phyloP scores from a whole-genome alignment of 495 filamentous ascomycete species.

The Xylaria grammica region DNA sequence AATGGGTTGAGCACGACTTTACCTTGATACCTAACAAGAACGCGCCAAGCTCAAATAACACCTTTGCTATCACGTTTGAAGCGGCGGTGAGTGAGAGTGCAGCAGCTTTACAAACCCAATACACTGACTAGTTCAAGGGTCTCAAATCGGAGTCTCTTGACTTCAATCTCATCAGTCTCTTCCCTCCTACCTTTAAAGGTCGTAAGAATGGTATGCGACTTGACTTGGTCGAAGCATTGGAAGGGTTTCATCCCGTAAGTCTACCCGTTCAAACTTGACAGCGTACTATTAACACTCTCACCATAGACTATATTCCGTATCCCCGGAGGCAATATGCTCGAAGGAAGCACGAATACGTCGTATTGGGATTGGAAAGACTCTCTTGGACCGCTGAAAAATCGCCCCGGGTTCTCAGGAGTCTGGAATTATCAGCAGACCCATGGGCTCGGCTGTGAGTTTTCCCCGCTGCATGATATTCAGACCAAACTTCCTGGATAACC shows the following conservation, averaged over 20 bases:
- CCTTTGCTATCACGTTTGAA: conserved; percentile 66
- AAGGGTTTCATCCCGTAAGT: conserved; percentile 54
- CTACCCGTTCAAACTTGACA: not conserved
- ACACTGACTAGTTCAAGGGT: conserved; percentile 31
- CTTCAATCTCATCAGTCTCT: conserved; percentile 69
- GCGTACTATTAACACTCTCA: conserved; percentile 6
- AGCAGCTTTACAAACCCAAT: not conserved
- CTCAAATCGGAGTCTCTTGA: conserved; percentile 55
- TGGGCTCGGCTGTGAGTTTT: conserved; percentile 55
- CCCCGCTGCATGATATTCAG: not conserved
- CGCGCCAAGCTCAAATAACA: conserved; percentile 67
- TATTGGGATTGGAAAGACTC: conserved; percentile 74
- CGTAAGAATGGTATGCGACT: conserved; percentile 65
- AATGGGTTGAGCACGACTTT: conserved; percentile 59
- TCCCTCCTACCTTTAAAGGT: conserved; percentile 69
- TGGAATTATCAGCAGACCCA: conserved; percentile 69
- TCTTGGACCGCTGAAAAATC: conserved; percentile 65
- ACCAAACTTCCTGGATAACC: not conserved
- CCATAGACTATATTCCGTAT: conserved; percentile 60
- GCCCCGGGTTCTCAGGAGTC: conserved; percentile 63
- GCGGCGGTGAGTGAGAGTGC: conserved; percentile 36
- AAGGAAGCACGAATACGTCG: conserved; percentile 56
- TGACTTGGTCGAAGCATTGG: conserved; percentile 63
- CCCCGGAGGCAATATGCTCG: conserved; percentile 72
- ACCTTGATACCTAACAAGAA: conserved; percentile 43